A percentile compares a stretch with the other conserved stretches of the same genome.
Evolutionary conservation across 2,329 filamentous ascomycete species (phyloP).

Genomic region (Aspergillus bombycis): DNA sequence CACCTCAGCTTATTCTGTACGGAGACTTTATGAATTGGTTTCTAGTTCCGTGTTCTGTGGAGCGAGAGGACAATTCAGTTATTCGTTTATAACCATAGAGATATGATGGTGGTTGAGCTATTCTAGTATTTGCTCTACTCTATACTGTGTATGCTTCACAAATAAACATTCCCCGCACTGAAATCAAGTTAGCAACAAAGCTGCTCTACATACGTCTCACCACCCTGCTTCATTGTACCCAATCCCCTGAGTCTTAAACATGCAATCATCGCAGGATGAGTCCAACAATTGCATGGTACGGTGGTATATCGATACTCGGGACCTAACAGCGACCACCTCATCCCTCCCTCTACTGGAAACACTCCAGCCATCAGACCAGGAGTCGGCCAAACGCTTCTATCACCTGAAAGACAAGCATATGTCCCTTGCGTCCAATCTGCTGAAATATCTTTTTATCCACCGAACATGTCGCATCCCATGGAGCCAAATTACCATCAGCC

Average conservation of each 20-base stretch:
- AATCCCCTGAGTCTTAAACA: not conserved
- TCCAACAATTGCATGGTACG: conserved; percentile 29
- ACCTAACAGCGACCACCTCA: conserved; percentile 31
- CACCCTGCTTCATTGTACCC: not conserved
- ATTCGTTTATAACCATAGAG: not conserved
- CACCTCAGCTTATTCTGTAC: not conserved
- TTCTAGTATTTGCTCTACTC: not conserved
- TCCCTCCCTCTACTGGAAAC: conserved; percentile 44
- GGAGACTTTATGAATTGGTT: not conserved
- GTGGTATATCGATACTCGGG: conserved; percentile 50
- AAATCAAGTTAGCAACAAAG: not conserved
- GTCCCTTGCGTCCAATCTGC: conserved; percentile 62
- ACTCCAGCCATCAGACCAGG: conserved; percentile 53
- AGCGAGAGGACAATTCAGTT: no score
- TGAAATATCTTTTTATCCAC: conserved; percentile 65
- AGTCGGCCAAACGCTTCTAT: conserved; percentile 53
- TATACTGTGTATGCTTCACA: not conserved
- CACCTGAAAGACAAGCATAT: conserved; percentile 62
- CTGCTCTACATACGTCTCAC: not conserved
- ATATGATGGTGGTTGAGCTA: not conserved
- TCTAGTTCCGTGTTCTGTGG: not conserved
- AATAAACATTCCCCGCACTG: not conserved
- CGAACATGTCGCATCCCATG: conserved; percentile 59
- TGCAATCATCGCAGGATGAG: not conserved
- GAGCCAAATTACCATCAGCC: conserved; percentile 57